Evolutionary conservation across 164 flowering plant species (phyloP), one percentile per base, ranked within the genome.

Genomic region (Protea cynaroides): DNA sequence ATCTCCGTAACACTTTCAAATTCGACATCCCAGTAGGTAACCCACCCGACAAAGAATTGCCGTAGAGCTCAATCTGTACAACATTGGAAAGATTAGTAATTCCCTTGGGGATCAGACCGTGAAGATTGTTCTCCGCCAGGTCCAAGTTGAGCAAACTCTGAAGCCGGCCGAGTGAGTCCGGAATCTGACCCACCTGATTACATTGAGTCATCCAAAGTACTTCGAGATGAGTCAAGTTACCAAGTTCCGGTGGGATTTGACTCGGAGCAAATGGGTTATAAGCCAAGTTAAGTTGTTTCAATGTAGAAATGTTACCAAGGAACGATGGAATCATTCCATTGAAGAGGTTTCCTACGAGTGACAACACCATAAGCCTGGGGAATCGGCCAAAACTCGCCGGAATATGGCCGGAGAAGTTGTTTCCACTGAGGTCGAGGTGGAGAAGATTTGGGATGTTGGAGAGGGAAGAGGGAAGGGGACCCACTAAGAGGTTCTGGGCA

Each of bases 351-450:
- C 62, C 71, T 34, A 84, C 82, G 7, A 94, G 74, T 4, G 88
- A 76, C 13, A 94, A 68, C 10, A 71, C 85, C 62, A 84, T 85
- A 9, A 94, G 88, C 3, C 70, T 69, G 59, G 34, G 80, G 60
- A 88, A 88, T 37, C 68, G 21, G 0, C 83, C 93, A 66, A 82
- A 89, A 17, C 72, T 69, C 34, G 47, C 74, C 25, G 99, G 99
- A 38, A 94, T 77, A 0, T 76, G 76, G 58, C 97, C 96, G 75
- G 96, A 79, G 70, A 94, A 85, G 64, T 86, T 90, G 74, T 94
- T 94, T 2, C 83, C 87, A 21, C 84, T 59, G 36, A 94, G 70
- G 64, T 87, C 96, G 29, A 94, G 81, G 66, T 77, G 61, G 21
- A 40, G 52, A 12, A 94, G 81, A 23, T 69, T 74, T 0, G 81